These are phyloP conservation scores for Eucalyptus pauciflora DNA, from an alignment of 345 rosid species.

Conservation along the genomic window DNA sequence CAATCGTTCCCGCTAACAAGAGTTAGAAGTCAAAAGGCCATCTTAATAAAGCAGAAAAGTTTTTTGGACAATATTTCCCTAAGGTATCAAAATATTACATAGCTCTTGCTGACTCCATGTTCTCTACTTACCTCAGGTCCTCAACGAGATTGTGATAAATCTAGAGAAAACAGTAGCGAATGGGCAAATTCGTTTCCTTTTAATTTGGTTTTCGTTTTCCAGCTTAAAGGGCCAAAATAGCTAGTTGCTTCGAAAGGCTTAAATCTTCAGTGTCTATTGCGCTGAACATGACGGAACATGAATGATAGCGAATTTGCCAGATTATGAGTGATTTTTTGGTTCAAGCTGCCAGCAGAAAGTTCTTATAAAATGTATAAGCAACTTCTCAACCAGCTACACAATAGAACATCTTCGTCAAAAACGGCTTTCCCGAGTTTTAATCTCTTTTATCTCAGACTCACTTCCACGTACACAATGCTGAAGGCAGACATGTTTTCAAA, in stretches of 20 bases:
- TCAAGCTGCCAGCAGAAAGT: background rate
- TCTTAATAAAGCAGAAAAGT: background rate
- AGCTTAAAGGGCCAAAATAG: background rate
- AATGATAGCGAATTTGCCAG: background rate
- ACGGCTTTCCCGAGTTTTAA: background rate
- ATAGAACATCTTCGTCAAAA: background rate
- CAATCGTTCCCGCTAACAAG: background rate
- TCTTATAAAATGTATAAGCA: background rate
- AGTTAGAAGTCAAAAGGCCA: background rate
- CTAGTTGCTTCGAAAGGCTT: background rate
- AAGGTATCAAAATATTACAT: background rate
- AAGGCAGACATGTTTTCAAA: background rate
- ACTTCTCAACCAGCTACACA: background rate
- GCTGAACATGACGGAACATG: background rate
- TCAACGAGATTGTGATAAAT: background rate
- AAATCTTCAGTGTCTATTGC: background rate
- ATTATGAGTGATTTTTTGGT: background rate
- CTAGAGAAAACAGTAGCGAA: background rate
- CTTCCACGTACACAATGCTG: background rate
- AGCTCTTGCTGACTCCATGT: background rate
- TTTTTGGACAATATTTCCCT: background rate
- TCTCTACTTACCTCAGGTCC: background rate
- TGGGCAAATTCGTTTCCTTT: background rate
- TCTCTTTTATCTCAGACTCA: background rate
- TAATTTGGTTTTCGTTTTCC: background rate